Percentiles rank a stretch among this genome's conserved stretches.
These are phyloP conservation scores for Aspergillus campestris DNA, from an alignment of 495 filamentous ascomycete genomes.

Conservation along the genomic window DNA sequence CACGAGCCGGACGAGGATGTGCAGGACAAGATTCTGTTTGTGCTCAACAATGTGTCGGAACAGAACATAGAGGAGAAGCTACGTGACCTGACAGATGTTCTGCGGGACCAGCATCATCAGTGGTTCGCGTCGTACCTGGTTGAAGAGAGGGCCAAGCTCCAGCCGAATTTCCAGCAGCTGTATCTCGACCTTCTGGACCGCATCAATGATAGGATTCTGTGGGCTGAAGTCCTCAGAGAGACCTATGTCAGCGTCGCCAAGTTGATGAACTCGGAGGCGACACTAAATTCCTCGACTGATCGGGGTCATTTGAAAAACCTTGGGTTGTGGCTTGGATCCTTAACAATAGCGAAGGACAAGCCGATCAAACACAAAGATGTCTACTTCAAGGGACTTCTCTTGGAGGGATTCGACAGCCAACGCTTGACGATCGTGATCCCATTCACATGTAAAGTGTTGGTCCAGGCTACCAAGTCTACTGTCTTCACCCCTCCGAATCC, in stretches of 20 bases:
- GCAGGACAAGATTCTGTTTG: conserved; percentile 90
- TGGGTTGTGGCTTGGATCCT: conserved; percentile 81
- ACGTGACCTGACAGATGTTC: conserved; percentile 63
- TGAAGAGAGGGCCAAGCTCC: conserved; percentile 89
- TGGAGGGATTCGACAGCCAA: conserved; percentile 86
- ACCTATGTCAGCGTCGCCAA: conserved; percentile 80
- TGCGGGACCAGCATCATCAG: conserved; percentile 75
- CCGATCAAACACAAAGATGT: conserved; percentile 96
- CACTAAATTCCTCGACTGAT: conserved; percentile 69
- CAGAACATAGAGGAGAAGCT: conserved; percentile 78
- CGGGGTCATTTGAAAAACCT: conserved; percentile 85
- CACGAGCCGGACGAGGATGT: conserved; percentile 76
- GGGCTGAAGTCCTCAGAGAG: conserved; percentile 84
- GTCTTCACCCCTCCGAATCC: conserved; percentile 94
- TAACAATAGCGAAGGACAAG: conserved; percentile 90
- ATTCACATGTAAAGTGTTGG: conserved; percentile 91
- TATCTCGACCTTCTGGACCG: conserved; percentile 84
- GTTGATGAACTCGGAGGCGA: conserved; percentile 82
- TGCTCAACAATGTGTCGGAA: conserved; percentile 90
- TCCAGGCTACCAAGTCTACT: conserved; percentile 72
- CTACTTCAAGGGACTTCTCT: conserved; percentile 87
- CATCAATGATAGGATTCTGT: conserved; percentile 68
- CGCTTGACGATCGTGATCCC: conserved; percentile 86
- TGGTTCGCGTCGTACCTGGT: conserved; percentile 98
- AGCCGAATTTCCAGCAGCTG: conserved; percentile 88